Evolutionary conservation across 768 basidiomycete species (phyloP), one percentile per base, ranked within the genome.

Genomic region (Chiua virens): DNA sequence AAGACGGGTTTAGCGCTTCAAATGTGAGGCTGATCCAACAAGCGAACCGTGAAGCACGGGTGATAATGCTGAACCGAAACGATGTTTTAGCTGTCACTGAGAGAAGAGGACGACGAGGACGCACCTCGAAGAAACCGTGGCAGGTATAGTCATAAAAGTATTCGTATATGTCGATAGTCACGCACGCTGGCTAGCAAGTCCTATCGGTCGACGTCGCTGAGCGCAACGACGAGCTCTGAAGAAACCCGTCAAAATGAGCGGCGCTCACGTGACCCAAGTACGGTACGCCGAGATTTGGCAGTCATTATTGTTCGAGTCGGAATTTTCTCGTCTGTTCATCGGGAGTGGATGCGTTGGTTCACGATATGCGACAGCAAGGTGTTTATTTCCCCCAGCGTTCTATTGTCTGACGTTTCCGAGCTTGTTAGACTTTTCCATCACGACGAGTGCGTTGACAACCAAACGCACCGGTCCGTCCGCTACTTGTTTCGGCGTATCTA

Each of bases 361-460:
- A 30, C 30, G 13, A 14, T 30, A 11, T 30, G 30, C 30, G 27
- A 27, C 27, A 8, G 9, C 27, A 3, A 14, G 30, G 30, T 30
- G 30, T 14, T 30, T 11, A 14, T 2, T 30, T 30, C 30, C 30
- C 13, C 30, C 30, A 30, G 28, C 35, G 15, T 45, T 56, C 39
- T 34, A 17, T 17, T 8, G 14, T 15, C 15, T 17, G 34, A 34
- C 34, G 30, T 30, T 30, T 30, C 30, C 27, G 27, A 27, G 27
- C 27, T 27, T 27, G 27, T 27, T 27, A 30, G 30, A 30, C 30
- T 14, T 30, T 14, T 14, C 30, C 30, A 34, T 59, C 58, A 43
- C 59, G 45, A 61, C 58, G 50, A 59, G 54, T 46, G 54, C 43
- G 21, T 25, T 61, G 46, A 35, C 58, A 57, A 59, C 58, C 59